Evolutionary conservation across 768 basidiomycete genomes (phyloP).

Genomic region (Rhodotorula graminis): DNA sequence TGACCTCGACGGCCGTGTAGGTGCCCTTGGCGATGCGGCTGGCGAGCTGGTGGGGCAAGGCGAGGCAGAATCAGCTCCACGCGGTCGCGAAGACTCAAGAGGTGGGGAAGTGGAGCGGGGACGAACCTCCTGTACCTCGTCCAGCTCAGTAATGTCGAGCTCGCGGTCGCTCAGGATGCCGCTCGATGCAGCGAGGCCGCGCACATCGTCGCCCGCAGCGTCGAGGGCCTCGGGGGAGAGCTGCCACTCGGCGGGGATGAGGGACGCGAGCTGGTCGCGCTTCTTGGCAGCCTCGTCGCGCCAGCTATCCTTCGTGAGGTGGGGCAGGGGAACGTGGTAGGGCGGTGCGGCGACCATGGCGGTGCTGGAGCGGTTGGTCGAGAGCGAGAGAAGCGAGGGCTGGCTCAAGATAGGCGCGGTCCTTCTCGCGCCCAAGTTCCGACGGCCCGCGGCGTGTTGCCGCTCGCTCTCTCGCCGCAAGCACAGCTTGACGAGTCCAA

Average conservation of each 20-base stretch:
- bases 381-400: background rate
- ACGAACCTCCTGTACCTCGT: constrained; percentile 11
- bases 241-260: constrained; percentile 21
- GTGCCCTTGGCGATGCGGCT: background rate
- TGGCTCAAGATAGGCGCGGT: background rate
- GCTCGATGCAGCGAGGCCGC: background rate
- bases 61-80: background rate
- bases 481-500: too few species aligned
- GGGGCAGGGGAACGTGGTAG: constrained; percentile 7
- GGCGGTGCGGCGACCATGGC: constrained; percentile 1
- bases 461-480: too few species aligned
- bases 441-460: too few species aligned
- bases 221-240: background rate
- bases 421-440: background rate
- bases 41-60: background rate
- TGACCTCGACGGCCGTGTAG: constrained; percentile 4
- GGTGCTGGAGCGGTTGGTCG: background rate
- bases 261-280: background rate
- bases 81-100: too few species aligned
- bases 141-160: constrained; percentile 12
- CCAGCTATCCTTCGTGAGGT: constrained; percentile 35
- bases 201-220: background rate
- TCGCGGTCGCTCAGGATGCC: constrained; percentile 2
- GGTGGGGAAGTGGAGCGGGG: background rate
- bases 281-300: constrained; percentile 18